These are phyloP conservation scores for Gossypium turneri DNA, from an alignment of 345 rosid species.

Conservation along the genomic window DNA sequence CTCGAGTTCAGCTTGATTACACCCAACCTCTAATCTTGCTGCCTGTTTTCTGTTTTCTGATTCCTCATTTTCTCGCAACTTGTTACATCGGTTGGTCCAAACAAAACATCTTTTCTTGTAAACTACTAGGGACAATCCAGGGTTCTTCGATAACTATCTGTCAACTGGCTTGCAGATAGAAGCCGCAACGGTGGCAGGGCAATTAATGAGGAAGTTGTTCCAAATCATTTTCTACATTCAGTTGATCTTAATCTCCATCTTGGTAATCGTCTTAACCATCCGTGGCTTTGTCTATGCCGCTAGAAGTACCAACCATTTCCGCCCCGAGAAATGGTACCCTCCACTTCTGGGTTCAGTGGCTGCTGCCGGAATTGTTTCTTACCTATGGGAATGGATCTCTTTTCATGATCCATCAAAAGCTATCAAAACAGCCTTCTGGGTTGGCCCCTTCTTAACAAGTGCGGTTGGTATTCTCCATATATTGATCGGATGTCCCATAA, in stretches of 20 bases:
- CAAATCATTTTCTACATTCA: conserved; percentile 55
- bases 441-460: conserved; percentile 57
- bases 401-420: conserved; percentile 43
- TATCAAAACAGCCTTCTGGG: conserved; percentile 56
- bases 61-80: background rate
- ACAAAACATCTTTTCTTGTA: background rate
- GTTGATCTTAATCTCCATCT: conserved; percentile 38
- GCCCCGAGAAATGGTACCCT: conserved; percentile 67
- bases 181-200: conserved; percentile 33
- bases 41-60: background rate
- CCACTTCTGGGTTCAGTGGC: conserved; percentile 59
- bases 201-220: conserved; percentile 42
- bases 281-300: conserved; percentile 47
- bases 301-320: conserved; percentile 43
- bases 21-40: background rate
- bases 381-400: conserved; percentile 50
- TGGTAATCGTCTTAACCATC: conserved; percentile 49
- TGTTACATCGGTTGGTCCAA: background rate
- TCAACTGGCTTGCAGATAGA: conserved; percentile 27
- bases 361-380: conserved; percentile 43
- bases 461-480: conserved; percentile 55
- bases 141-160: background rate
- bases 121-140: no score
- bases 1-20: no score
- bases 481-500: conserved; percentile 39